These are phyloP conservation scores for Neovahlkampfia damariscottae DNA, from an alignment of 78 protist genomes.

Conservation along the genomic window DNA sequence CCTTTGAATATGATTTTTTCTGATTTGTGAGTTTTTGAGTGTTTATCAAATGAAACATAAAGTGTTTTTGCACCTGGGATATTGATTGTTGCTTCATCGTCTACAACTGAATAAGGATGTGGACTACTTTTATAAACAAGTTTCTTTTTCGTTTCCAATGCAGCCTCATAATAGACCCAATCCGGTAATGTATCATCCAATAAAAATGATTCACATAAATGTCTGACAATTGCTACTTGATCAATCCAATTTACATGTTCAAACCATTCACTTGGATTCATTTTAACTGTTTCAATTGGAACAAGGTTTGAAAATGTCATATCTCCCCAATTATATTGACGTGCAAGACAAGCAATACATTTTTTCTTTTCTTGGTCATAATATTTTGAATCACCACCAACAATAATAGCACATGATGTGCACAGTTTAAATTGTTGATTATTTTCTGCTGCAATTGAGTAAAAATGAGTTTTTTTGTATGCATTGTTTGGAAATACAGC, in stretches of 20 bases:
- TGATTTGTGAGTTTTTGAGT: neutral
- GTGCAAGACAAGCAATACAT: neutral
- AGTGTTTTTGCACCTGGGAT: constrained; percentile 7
- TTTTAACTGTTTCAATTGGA: neutral
- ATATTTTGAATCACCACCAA: no score
- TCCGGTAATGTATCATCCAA: neutral
- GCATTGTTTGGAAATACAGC: neutral
- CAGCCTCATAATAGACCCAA: neutral
- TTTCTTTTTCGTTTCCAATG: neutral
- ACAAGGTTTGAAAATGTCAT: neutral
- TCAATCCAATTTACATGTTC: constrained; percentile 9
- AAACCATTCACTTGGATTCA: constrained; percentile 4
- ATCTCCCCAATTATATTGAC: neutral
- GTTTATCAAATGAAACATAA: constrained; percentile 2
- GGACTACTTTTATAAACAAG: neutral
- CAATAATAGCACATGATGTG: no score
- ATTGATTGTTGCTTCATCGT: neutral
- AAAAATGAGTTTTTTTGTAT: neutral
- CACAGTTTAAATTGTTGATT: neutral
- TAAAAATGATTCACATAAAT: neutral
- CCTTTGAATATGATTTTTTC: neutral
- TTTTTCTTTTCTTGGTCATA: neutral
- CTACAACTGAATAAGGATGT: neutral
- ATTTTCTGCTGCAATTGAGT: no score
- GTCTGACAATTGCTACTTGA: neutral